Conservation (phyloP, 176 grass and related monocot species). For the Aegilops tauschii region DNA sequence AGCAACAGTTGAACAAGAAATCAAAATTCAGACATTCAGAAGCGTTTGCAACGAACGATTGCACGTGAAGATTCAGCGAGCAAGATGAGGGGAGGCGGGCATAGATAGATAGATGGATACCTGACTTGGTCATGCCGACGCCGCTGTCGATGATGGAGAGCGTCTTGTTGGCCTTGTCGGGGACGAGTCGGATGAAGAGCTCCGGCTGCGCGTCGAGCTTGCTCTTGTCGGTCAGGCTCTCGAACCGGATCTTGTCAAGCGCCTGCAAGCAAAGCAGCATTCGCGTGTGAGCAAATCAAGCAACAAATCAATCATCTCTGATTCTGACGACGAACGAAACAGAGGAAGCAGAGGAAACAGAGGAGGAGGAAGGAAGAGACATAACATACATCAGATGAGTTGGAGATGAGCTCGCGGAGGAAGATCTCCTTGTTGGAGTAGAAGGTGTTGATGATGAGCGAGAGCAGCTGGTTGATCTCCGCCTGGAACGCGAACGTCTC, state of each 20-base stretch:
- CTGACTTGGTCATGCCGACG: conserved; percentile 11
- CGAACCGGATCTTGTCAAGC: conserved; percentile 17
- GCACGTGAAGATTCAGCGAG: too few relatives aligned
- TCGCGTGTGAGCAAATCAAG: neutral
- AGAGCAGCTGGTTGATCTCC: conserved; percentile 67
- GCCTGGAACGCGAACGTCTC: conserved; percentile 71
- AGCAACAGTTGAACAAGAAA: too few relatives aligned
- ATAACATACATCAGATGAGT: conserved; percentile 31
- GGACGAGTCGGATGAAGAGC: conserved; percentile 7
- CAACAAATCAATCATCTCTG: neutral
- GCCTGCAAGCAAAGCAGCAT: neutral
- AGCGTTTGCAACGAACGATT: too few relatives aligned
- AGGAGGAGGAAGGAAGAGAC: rapidly evolving
- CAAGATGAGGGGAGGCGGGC: too few relatives aligned
- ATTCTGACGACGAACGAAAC: neutral
- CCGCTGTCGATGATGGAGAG: conserved; percentile 18
- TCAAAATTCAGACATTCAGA: too few relatives aligned
- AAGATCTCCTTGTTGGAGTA: conserved; percentile 86
- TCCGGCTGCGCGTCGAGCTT: conserved; percentile 20
- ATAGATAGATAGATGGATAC: neutral
- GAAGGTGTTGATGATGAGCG: conserved; percentile 66
- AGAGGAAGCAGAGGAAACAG: neutral
- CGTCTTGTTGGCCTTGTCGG: conserved; percentile 15
- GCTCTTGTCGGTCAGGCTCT: conserved; percentile 5
- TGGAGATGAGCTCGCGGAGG: conserved; percentile 63